Percentiles rank a stretch among this genome's conserved stretches.
phyloP scores from a whole-genome alignment of 495 filamentous ascomycete species.

The Aspergillus panamensis region DNA sequence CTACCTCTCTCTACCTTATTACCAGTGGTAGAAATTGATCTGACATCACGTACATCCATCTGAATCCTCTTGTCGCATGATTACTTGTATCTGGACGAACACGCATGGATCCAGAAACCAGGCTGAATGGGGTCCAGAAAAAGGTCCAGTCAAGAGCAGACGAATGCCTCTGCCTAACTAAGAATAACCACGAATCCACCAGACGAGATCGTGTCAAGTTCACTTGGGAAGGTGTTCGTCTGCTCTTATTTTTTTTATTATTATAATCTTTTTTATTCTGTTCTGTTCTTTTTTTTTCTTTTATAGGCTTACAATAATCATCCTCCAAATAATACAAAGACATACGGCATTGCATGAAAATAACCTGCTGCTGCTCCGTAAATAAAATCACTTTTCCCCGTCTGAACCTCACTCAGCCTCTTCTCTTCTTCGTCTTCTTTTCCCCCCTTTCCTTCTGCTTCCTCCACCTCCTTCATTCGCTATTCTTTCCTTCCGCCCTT shows the following conservation, averaged over 20 bases:
- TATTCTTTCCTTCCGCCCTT: constrained; percentile 12
- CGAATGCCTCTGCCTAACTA: constrained; percentile 20
- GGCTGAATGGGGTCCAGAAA: background rate
- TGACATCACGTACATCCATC: background rate
- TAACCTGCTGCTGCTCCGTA: background rate
- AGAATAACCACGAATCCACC: constrained; percentile 16
- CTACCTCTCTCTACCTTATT: no score
- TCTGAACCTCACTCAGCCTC: background rate
- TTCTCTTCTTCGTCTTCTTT: constrained; percentile 7
- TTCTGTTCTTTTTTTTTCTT: background rate
- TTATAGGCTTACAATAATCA: background rate
- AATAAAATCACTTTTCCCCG: background rate
- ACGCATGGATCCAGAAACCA: background rate
- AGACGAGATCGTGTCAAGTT: background rate
- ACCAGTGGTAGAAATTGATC: background rate
- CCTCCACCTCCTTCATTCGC: constrained; percentile 10
- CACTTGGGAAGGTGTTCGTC: background rate
- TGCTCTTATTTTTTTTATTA: background rate
- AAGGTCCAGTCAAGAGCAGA: constrained; percentile 11
- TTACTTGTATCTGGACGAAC: background rate
- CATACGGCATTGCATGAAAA: background rate
- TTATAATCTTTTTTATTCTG: background rate
- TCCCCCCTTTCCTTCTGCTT: constrained; percentile 3
- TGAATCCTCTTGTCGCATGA: background rate
- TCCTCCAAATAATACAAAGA: constrained; percentile 1